Evolutionary conservation across 805 yeast species (phyloP).

Genomic region (Hanseniaspora valbyensis): DNA sequence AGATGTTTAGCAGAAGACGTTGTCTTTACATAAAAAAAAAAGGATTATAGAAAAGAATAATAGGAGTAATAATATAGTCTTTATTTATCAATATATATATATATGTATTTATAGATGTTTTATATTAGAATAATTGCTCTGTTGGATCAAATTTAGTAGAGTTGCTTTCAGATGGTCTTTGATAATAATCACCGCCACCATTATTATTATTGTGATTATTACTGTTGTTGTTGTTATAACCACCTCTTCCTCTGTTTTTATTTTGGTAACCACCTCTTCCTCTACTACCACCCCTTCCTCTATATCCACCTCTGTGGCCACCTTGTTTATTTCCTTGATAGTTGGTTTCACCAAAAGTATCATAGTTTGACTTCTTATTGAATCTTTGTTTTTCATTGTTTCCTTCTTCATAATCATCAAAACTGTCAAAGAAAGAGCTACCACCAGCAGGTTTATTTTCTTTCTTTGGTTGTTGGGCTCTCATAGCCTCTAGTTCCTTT

Average conservation of each 20-base stretch:
- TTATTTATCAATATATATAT: too few relatives aligned
- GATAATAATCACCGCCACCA: background rate
- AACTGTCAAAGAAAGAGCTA: constrained; percentile 13
- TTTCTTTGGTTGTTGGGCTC: constrained; percentile 2
- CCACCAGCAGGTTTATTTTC: constrained; percentile 1
- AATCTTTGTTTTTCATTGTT: constrained; percentile 17
- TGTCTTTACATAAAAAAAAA: constrained; percentile 34
- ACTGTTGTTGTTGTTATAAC: constrained; percentile 17
- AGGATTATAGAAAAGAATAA: background rate
- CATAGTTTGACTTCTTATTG: constrained; percentile 45
- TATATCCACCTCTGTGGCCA: constrained; percentile 37
- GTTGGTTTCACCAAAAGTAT: constrained; percentile 71
- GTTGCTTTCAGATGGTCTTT: background rate
- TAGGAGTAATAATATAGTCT: background rate
- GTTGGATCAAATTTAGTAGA: background rate
- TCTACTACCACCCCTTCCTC: constrained; percentile 25
- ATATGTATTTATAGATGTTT: too few relatives aligned
- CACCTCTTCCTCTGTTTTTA: constrained; percentile 23
- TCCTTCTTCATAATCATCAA: constrained; percentile 20
- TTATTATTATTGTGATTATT: constrained; percentile 10
- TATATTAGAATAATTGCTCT: background rate
- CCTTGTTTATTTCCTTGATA: constrained; percentile 46
- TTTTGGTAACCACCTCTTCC: constrained; percentile 32
- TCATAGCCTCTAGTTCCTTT: constrained; percentile 14
- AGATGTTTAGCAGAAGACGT: constrained; percentile 60